These are phyloP conservation scores for Trichoderma polysporum DNA, from an alignment of 2,329 filamentous ascomycete species.

Conservation along the genomic window DNA sequence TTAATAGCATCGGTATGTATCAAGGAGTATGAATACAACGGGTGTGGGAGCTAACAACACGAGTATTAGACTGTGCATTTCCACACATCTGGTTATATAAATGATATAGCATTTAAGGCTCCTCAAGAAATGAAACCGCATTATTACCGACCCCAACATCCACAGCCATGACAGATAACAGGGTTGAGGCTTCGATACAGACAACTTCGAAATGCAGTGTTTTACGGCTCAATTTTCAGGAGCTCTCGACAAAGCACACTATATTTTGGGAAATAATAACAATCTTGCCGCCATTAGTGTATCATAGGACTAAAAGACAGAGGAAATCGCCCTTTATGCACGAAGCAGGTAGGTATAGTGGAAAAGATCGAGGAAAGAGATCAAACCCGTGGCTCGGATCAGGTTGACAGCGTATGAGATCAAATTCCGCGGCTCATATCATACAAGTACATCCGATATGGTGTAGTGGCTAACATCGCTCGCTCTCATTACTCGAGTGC, in stretches of 20 bases:
- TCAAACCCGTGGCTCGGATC: neutral
- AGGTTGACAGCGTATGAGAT: neutral
- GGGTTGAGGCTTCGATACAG: no score
- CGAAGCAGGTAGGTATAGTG: neutral
- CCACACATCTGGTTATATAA: no score
- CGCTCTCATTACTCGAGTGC: slow-evolving; percentile 32
- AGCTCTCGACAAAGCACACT: neutral
- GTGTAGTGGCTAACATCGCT: slow-evolving; percentile 40
- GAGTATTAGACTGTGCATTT: no score
- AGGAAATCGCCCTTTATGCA: neutral
- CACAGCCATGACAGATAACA: no score
- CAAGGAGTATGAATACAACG: no score
- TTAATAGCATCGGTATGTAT: no score
- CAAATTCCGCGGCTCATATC: fast-evolving
- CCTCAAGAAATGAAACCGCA: no score
- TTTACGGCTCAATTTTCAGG: neutral
- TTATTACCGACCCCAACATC: no score
- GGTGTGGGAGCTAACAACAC: no score
- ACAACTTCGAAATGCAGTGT: neutral
- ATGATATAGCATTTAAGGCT: no score
- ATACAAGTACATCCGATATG: slow-evolving; percentile 32
- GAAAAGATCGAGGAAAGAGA: neutral
- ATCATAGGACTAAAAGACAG: neutral
- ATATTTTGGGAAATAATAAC: neutral
- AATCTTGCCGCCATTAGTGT: neutral